Evolutionary conservation across 345 rosid genomes (phyloP).

Genomic region (Brassica nigra): DNA sequence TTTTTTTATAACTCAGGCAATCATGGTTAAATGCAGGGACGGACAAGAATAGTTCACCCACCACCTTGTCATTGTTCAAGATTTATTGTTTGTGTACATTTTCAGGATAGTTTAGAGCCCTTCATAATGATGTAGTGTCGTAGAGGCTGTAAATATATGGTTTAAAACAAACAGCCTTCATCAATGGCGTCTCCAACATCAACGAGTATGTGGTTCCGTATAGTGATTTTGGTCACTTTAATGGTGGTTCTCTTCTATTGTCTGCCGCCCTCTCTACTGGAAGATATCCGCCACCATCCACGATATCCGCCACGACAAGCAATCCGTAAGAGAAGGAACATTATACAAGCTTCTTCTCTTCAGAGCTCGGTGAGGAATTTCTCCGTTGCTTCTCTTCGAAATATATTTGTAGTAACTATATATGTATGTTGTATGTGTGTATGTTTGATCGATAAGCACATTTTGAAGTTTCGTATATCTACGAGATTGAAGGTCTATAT

Average conservation of each 20-base stretch:
- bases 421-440: slow-evolving; percentile 8
- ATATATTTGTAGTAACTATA: neutral
- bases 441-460: neutral
- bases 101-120: neutral
- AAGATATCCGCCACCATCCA: slow-evolving; percentile 89
- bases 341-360: slow-evolving; percentile 42
- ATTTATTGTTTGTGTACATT: neutral
- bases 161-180: neutral
- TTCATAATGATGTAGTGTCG: neutral
- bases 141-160: neutral
- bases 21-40: neutral
- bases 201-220: slow-evolving; percentile 48
- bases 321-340: slow-evolving; percentile 73
- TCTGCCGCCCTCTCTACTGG: slow-evolving; percentile 89
- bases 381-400: neutral
- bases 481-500: neutral
- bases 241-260: slow-evolving; percentile 60
- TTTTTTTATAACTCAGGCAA: neutral
- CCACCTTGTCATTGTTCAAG: neutral
- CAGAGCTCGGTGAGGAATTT: slow-evolving; percentile 21
- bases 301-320: slow-evolving; percentile 81
- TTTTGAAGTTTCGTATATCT: neutral
- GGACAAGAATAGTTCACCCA: neutral
- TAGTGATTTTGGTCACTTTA: slow-evolving; percentile 34
- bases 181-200: slow-evolving; percentile 42